Evolutionary conservation across 768 basidiomycete genomes (phyloP), one percentile per base, ranked within the genome.

Genomic region (Termitomyces sp.): DNA sequence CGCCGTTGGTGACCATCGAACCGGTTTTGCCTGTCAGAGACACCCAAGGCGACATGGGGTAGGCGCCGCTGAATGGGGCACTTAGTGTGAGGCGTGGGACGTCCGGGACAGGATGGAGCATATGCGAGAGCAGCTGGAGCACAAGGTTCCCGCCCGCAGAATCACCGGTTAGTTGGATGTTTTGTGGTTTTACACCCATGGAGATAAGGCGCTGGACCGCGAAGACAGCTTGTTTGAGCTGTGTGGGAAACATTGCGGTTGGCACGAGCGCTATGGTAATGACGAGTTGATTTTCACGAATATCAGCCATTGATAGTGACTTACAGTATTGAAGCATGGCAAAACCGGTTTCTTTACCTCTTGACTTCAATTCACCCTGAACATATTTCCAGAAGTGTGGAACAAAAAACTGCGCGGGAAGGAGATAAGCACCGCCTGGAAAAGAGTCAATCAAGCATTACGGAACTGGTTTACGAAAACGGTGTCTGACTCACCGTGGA

Each of bases 71-170:
- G 24, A 75, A 55, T 4, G 66, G 66, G 0, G 55, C 51, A 7
- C 61, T 36, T 20, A 67, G 61, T 1, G 61, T 60, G 3, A 67
- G 61, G 24, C 59, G 50, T 0, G 63, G 63, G 24, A 69, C 62
- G 15, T 41, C 54, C 1, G 57, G 48, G 18, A 68, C 62, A 6
- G 73, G 73, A 55, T 71, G 72, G 4, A 73, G 69, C 16, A 70
- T 63, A 54, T 72, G 69, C 1, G 70, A 69, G 18, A 74, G 42
- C 39, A 72, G 51, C 55, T 69, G 65, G 18, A 70, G 59, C 9
- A 67, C 60, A 45, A 75, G 68, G 53, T 71, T 68, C 2, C 58
- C 73, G 13, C 73, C 73, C 9, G 74, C 74, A 7, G 74, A 75
- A 42, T 75, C 73, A 3, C 72, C 71, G 1, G 66, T 64, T 2